Conservation (phyloP, 2,329 filamentous ascomycete genomes). For the Aspergillus terreus region DNA sequence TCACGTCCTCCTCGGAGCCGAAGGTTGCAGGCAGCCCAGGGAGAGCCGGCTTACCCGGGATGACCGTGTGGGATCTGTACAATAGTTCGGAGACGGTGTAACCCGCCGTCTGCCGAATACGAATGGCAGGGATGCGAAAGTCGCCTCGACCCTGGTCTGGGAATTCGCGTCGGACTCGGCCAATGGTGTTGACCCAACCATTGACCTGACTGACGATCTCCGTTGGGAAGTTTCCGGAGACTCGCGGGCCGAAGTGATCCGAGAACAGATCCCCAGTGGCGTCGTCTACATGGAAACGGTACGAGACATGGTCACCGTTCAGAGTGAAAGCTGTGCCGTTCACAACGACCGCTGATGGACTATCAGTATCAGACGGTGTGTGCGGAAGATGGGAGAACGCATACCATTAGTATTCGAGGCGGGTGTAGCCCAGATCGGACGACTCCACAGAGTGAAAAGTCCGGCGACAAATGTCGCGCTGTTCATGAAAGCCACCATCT, state of each 20-base stretch:
- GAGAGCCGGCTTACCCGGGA: constrained; percentile 55
- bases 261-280: constrained; percentile 54
- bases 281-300: constrained; percentile 61
- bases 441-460: too few species aligned
- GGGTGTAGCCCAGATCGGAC: too few species aligned
- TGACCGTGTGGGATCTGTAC: constrained; percentile 56
- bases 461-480: too few species aligned
- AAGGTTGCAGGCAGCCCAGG: constrained; percentile 59
- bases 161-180: constrained; percentile 59
- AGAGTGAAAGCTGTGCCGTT: constrained; percentile 55
- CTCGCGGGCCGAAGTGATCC: constrained; percentile 59
- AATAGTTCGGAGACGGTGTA: constrained; percentile 57
- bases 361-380: too few species aligned
- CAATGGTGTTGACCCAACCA: constrained; percentile 54
- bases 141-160: constrained; percentile 64
- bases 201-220: constrained; percentile 31
- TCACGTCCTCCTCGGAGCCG: constrained; percentile 53
- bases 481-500: too few species aligned
- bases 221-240: constrained; percentile 50
- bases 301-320: constrained; percentile 55
- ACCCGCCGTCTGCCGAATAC: constrained; percentile 57
- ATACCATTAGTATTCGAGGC: too few species aligned
- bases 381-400: too few species aligned
- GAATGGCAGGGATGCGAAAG: constrained; percentile 59
- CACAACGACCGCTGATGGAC: constrained; percentile 45